Percentiles rank a stretch among this genome's conserved stretches.
These are phyloP conservation scores for Ophiostoma triangulosporum DNA, from an alignment of 2,329 filamentous ascomycete genomes.

Conservation along the genomic window DNA sequence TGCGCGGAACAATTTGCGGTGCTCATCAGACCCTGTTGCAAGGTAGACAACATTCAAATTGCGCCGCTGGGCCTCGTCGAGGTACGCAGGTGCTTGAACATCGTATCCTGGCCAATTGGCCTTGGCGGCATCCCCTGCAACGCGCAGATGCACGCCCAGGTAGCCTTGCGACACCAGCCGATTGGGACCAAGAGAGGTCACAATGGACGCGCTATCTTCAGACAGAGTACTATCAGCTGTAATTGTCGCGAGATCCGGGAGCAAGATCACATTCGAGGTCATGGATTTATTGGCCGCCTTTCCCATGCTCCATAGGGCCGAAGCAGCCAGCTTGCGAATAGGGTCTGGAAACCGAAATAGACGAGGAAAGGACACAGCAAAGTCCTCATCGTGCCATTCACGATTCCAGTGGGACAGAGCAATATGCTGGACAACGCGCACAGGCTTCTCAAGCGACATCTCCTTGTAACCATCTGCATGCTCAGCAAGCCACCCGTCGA, in stretches of 20 bases:
- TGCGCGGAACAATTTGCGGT: constrained; percentile 18
- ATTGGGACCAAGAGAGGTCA: neutral
- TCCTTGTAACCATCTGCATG: neutral
- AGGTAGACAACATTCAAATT: constrained; percentile 23
- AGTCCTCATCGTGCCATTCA: constrained; percentile 8
- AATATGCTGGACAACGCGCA: constrained; percentile 6
- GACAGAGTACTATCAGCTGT: neutral
- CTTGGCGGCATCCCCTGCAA: constrained; percentile 22
- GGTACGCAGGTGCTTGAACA: constrained; percentile 24
- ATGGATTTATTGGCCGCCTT: constrained; percentile 2
- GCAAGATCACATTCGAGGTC: constrained; percentile 5
- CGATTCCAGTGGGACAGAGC: constrained; percentile 10
- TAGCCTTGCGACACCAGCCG: constrained; percentile 16
- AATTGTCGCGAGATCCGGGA: constrained; percentile 2
- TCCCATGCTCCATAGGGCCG: constrained; percentile 6
- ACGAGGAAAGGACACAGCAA: constrained; percentile 12
- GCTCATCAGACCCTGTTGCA: constrained; percentile 22
- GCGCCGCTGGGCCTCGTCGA: constrained; percentile 20
- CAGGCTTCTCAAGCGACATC: constrained; percentile 8
- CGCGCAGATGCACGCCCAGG: constrained; percentile 26
- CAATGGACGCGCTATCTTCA: neutral
- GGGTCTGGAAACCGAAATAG: constrained; percentile 10
- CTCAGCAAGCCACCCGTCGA: constrained; percentile 12
- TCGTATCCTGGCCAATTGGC: constrained; percentile 23
- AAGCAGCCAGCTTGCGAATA: constrained; percentile 4